phyloP scores from a whole-genome alignment of 2,329 filamentous ascomycete genomes.

The Trichocomaceae sp. region DNA sequence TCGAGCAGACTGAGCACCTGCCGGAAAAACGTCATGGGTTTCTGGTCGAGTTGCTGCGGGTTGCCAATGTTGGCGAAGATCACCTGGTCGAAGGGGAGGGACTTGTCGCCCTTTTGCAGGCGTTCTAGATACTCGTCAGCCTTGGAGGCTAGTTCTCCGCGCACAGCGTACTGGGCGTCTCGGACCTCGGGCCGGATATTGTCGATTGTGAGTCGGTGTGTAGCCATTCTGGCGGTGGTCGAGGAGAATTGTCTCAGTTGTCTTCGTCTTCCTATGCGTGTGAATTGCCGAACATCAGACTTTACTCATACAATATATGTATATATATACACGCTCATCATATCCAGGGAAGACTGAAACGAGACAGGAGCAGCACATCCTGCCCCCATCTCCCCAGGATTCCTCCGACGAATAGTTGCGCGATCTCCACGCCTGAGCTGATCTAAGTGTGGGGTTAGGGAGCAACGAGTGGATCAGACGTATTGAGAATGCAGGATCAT shows the following conservation, averaged over 20 bases:
- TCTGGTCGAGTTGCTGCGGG: slow-evolving; percentile 97
- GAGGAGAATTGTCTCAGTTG: slow-evolving; percentile 10
- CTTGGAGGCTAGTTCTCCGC: slow-evolving; percentile 88
- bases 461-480: slow-evolving; percentile 8
- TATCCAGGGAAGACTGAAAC: background rate
- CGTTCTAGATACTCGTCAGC: slow-evolving; percentile 82
- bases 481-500: background rate
- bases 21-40: slow-evolving; percentile 98
- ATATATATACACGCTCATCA: background rate
- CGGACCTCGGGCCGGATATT: slow-evolving; percentile 91
- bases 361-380: background rate
- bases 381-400: slow-evolving; percentile 1
- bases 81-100: slow-evolving; percentile 80
- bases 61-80: slow-evolving; percentile 99
- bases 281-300: background rate
- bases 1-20: slow-evolving; percentile 91
- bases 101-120: slow-evolving; percentile 48
- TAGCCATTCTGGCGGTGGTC: slow-evolving; percentile 40
- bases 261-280: background rate
- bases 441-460: slow-evolving; percentile 11
- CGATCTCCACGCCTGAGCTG: background rate
- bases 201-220: slow-evolving; percentile 59
- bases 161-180: slow-evolving; percentile 89
- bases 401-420: background rate
- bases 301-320: background rate